These are phyloP conservation scores for Leptographium radiaticola DNA, from an alignment of 2,329 filamentous ascomycete species.

Conservation along the genomic window DNA sequence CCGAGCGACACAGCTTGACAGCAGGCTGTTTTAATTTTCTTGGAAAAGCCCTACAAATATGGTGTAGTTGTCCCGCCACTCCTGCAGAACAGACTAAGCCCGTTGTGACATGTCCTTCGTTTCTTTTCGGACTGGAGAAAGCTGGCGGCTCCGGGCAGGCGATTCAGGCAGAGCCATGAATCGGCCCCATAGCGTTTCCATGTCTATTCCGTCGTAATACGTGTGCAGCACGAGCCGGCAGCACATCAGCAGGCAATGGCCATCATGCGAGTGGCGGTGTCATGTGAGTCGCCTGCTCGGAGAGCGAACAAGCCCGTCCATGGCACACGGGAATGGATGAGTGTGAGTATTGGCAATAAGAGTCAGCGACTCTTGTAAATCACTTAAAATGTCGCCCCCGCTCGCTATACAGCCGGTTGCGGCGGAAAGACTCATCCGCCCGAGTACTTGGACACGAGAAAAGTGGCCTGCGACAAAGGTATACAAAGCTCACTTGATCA, in stretches of 20 bases:
- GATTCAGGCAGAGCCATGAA: neutral
- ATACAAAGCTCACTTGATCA: neutral
- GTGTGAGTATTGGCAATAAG: neutral
- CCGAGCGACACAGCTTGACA: neutral
- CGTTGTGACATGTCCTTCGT: neutral
- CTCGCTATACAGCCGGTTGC: neutral
- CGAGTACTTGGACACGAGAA: neutral
- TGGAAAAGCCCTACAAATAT: too few species aligned
- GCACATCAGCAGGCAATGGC: too few species aligned
- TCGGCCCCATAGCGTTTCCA: neutral
- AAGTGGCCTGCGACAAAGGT: neutral
- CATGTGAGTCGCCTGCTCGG: too few species aligned
- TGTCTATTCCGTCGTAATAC: too few species aligned
- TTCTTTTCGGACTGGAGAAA: neutral
- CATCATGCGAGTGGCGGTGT: too few species aligned
- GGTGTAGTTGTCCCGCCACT: neutral
- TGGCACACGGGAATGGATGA: neutral
- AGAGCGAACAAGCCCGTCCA: neutral
- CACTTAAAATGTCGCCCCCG: neutral
- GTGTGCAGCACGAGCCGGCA: too few species aligned
- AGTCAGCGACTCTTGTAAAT: neutral
- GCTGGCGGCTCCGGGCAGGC: neutral
- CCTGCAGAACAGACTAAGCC: neutral
- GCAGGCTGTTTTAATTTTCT: neutral
- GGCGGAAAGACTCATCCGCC: neutral